These are phyloP conservation scores for Leccinum uliginosum DNA, from an alignment of 768 basidiomycete genomes.

Conservation along the genomic window DNA sequence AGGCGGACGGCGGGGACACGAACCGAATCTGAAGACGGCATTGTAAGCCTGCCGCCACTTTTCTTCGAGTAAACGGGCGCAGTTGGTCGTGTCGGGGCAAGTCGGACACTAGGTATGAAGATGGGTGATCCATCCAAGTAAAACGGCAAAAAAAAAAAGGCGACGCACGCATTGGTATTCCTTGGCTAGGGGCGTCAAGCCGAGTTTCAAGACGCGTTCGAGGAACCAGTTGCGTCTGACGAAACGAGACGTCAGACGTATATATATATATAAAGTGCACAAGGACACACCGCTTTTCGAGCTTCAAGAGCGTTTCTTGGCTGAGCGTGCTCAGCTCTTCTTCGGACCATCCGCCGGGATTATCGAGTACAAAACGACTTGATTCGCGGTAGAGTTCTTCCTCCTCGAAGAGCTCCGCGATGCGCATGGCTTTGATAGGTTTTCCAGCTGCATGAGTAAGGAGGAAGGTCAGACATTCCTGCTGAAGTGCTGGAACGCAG, in stretches of 20 bases:
- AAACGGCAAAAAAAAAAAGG: not conserved
- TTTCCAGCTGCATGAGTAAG: constrained; percentile 89
- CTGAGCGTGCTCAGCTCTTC: constrained; percentile 79
- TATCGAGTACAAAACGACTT: constrained; percentile 88
- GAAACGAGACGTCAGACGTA: not conserved
- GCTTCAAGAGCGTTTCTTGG: constrained; percentile 78
- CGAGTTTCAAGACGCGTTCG: constrained; percentile 89
- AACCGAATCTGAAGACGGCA: constrained; percentile 83
- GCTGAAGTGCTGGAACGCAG: constrained; percentile 75
- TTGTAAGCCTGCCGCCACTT: constrained; percentile 91
- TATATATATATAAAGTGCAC: not conserved
- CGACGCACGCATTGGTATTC: constrained; percentile 86
- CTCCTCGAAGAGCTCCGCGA: constrained; percentile 87
- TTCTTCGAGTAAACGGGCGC: constrained; percentile 84
- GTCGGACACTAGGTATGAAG: constrained; percentile 56
- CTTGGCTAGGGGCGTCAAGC: constrained; percentile 80
- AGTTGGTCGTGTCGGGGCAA: constrained; percentile 75
- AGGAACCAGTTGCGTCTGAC: constrained; percentile 89
- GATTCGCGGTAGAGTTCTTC: constrained; percentile 88
- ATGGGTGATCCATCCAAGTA: not conserved
- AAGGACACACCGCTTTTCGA: constrained; percentile 71
- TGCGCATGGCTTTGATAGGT: constrained; percentile 89
- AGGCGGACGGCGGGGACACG: not conserved
- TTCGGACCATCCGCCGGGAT: constrained; percentile 81
- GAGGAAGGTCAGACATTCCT: constrained; percentile 81